Base-by-base conservation (phyloP, 192 early-diverging fungal genomes). In the Thamnidium elegans region DNA sequence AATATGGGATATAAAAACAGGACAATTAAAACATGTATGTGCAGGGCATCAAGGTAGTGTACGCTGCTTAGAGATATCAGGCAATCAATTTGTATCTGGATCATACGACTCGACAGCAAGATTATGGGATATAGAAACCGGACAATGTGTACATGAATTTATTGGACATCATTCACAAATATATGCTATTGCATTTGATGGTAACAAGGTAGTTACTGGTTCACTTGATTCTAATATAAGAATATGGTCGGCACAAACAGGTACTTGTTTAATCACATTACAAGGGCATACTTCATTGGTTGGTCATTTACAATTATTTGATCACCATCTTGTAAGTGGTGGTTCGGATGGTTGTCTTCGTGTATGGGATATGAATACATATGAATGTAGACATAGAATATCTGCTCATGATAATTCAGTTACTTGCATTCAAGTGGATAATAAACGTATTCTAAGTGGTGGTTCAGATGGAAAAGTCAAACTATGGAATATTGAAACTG, bases 251-350 rank as follows among this genome's bases (percentile, higher is more conserved):
- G 86, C 90, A 23, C 68, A 76, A 23, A 86, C 94, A 1, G 95
- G 97, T 13, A 69, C 72, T 3, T 87, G 85, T 32, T 46, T 98
- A 50, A 89, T 88, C 30, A 86, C 85, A 6, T 71, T 98, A 15
- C 90, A 95, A 53, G 95, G 96, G 0, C 97, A 99, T 67, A 87
- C 89, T n/a, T 92, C 90, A 15, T 81, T 99, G 0, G 97, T 99
- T 3, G 97, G 97, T 0, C 87, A 98, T 43, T 34, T 76, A 3
- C 69, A 76, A 46, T 23, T 76, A 30, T 26, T 13, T 50, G 39
- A 21, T 85, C 51, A 85, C 86, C n/a, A 62, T 54, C 72, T 99
- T 19, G 93, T 99, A 32, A 94, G 92, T 7, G 97, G 94, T 2
- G 96, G 94, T 13, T 94, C 93, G 10, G 97, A 99, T 71, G 84